Conservation (phyloP, 2,329 filamentous ascomycete species). For the Aspergillus candidus region DNA sequence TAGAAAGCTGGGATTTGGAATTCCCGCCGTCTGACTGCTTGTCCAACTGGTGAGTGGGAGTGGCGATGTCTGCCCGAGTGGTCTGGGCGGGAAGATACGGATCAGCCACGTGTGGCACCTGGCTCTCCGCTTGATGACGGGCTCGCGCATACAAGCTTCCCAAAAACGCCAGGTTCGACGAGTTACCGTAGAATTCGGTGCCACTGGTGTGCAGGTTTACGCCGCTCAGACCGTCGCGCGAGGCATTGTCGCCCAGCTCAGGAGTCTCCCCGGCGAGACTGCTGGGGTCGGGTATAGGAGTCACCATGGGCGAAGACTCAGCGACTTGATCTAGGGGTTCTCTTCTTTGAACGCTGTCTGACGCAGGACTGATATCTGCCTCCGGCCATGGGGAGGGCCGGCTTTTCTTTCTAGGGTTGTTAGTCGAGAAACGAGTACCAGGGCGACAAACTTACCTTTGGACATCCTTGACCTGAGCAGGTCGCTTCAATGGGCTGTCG, state of each 20-base stretch:
- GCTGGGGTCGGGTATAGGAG: neutral
- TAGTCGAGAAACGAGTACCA: neutral
- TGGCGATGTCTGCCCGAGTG: neutral
- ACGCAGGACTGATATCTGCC: neutral
- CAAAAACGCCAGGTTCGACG: constrained; percentile 23
- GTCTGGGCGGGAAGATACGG: neutral
- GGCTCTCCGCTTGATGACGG: constrained; percentile 11
- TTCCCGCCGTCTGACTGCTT: no score
- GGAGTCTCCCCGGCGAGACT: constrained; percentile 1
- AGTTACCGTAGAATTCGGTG: constrained; percentile 24
- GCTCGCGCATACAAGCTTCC: constrained; percentile 18
- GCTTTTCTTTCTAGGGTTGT: constrained; percentile 1
- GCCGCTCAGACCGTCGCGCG: constrained; percentile 20
- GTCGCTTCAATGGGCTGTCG: constrained; percentile 8
- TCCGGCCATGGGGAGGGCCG: constrained; percentile 12
- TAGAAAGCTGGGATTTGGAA: constrained; percentile 13
- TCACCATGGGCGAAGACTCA: neutral
- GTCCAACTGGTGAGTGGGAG: neutral
- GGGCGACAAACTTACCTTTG: constrained; percentile 4
- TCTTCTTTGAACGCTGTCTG: neutral
- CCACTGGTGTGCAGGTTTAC: constrained; percentile 24
- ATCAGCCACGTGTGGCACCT: constrained; percentile 1
- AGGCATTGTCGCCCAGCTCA: constrained; percentile 14
- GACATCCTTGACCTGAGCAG: constrained; percentile 2
- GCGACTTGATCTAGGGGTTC: no score